Evolutionary conservation across 345 rosid genomes (phyloP), one percentile per base, ranked within the genome.

Genomic region (Bretschneidera sinensis): DNA sequence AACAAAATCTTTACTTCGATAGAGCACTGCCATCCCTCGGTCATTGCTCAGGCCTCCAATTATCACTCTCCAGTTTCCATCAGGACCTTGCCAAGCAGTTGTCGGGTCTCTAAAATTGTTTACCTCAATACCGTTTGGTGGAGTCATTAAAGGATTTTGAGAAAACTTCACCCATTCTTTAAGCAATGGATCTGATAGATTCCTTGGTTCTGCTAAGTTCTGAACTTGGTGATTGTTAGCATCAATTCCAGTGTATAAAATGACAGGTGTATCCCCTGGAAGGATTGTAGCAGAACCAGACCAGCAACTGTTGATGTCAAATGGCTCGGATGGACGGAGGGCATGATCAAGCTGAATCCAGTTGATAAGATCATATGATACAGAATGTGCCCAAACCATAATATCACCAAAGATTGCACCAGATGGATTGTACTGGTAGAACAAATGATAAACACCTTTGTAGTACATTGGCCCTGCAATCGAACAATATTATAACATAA

Each of bases 331-430:
- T 6, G 94, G 94, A 35, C 18, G 8, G 20, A 89, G 74, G 51
- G 91, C 94, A 57, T 58, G 77, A 23, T 71, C 55, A 34, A 89
- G 85, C 67, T 71, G 77, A 58, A 79, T 48, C 95, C 97, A 89
- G 5, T 83, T 79, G 64, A 89, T 70, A 57, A 89, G 77, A 69
- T 89, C 91, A 65, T 71, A 67, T 6, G 89, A 80, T 55, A 79
- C 85, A 50, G 92, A 78, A 75, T 88, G 96, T 20, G 82, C 96
- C 92, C 86, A 86, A 24, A 78, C 55, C 52, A 84, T 84, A 4
- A 13, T 57, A 0, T 61, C 55, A 25, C 67, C 78, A 61, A 86
- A 86, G n/a, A 67, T 35, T 0, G 96, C 79, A 47, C 83, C 80
- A 19, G 71, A 9, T 19, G 89, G 85, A 53, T 80, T 91, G 72